Evolutionary conservation across 1,284 basidiomycete species (phyloP).

Genomic region (Volvariella surrecta): DNA sequence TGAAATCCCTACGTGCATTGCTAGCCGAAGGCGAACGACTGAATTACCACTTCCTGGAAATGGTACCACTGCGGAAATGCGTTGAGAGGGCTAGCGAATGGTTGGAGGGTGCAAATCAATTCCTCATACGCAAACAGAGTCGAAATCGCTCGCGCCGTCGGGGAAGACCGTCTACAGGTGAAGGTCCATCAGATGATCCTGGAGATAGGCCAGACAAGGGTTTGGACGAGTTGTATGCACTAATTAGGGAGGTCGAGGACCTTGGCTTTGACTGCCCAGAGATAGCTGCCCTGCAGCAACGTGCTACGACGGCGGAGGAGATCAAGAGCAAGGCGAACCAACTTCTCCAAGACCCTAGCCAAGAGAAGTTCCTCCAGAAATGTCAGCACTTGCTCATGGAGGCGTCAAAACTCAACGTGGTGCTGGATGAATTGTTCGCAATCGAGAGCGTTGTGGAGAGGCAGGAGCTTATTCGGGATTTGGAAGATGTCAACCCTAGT

Average conservation of each 20-base stretch:
- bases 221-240: conserved; percentile 55
- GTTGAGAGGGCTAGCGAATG: conserved; percentile 78
- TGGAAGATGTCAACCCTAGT: conserved; percentile 51
- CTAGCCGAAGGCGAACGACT: conserved; percentile 86
- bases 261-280: conserved; percentile 80
- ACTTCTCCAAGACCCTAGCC: conserved; percentile 38
- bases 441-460: conserved; percentile 72
- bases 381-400: conserved; percentile 64
- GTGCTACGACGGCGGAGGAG: conserved; percentile 61
- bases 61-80: conserved; percentile 68
- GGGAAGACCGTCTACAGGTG: conserved; percentile 39
- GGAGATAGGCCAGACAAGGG: conserved; percentile 61
- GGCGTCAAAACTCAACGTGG: conserved; percentile 70
- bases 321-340: conserved; percentile 44
- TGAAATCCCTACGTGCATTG: conserved; percentile 71
- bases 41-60: conserved; percentile 64
- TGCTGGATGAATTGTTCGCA: conserved; percentile 64
- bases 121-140: conserved; percentile 64
- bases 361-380: conserved; percentile 53
- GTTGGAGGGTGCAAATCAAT: conserved; percentile 70
- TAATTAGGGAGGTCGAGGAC: conserved; percentile 62
- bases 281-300: conserved; percentile 45
- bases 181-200: conserved; percentile 38
- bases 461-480: conserved; percentile 59
- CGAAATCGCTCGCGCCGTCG: conserved; percentile 64